Evolutionary conservation across 179 eudicot species (phyloP).

Genomic region (Beta lomatogona): DNA sequence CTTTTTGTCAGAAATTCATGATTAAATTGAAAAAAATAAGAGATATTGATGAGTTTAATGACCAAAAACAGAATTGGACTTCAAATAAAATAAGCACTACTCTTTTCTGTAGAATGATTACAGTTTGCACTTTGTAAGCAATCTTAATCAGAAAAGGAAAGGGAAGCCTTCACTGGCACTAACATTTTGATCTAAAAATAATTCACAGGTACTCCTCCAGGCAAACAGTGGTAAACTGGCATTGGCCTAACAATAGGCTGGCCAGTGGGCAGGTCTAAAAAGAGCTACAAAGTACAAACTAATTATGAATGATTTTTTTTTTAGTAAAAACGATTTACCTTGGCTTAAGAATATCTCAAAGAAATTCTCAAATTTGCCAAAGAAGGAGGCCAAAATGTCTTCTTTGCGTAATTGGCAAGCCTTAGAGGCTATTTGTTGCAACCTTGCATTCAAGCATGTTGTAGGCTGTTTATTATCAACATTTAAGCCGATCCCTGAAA

Average conservation of each 20-base stretch:
- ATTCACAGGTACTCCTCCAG: neutral
- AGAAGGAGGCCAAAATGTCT: constrained; percentile 77
- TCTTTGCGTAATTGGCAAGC: constrained; percentile 58
- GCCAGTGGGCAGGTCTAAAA: neutral
- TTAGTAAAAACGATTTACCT: constrained; percentile 47
- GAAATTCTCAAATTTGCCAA: constrained; percentile 78
- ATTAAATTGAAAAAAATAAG: no score
- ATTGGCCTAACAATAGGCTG: neutral
- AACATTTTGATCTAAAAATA: neutral
- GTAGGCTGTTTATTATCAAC: constrained; percentile 79
- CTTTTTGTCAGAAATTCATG: no score
- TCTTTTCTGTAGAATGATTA: no score
- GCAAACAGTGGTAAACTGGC: neutral
- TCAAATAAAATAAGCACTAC: no score
- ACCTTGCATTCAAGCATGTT: constrained; percentile 72
- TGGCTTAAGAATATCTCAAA: constrained; percentile 51
- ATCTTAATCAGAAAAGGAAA: neutral
- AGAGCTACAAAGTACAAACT: neutral
- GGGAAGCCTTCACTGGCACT: neutral
- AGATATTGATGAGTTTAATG: no score
- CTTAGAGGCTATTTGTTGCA: constrained; percentile 50
- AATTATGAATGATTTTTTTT: neutral
- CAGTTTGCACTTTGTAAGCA: neutral
- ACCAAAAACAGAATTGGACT: no score
- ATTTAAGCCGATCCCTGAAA: constrained; percentile 91